Base-by-base conservation (phyloP, 2,329 filamentous ascomycete species). In the Cercospora janseana region DNA sequence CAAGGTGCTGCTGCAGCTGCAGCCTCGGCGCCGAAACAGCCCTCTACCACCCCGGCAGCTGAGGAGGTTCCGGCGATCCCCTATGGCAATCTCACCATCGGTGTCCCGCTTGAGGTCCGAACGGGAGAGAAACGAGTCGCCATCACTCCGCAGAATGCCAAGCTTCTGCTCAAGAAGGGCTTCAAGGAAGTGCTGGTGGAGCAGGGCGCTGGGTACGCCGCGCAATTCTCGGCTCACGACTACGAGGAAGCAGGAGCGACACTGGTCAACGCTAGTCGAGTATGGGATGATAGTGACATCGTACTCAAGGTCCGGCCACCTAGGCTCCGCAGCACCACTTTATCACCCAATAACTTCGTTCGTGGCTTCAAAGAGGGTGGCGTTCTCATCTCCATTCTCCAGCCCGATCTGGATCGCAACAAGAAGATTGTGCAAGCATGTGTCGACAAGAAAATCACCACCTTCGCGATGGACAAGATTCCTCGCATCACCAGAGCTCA, bases 391-490 rank as follows among this genome's bases (percentile, higher is more conserved):
- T 92, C 87, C 2, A 88, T 95, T 65, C 71, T 95, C 21, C 89
- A 94, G 65, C 89, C 89, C 0, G 62, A 63, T 23, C 28, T 60
- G 3, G 78, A 82, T 5, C 87, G 92, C 71, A 94, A 94, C 69
- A 84, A 81, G 69, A 75, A 80, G 6, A 72, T 92, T 4, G 85
- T 95, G 7, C 80, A 89, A 52, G 83, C 81, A 52, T 79, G 94
- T 52, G 83, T 87, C 20, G 75, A 77, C 28, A 81, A 81, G 41
- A 85, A 85, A 21, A 82, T 85, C 2, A 94, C 88, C 1, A 75
- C 81, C 12, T 93, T 95, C 65, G 88, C 90, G 16, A 95, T 95
- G 89, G 90, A 95, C 66, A 86, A 91, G 82, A 86, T 95, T 45
- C 90, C 90, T 12, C 83, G 90, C 31, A 95, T 95, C 60, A 94